Conservation (phyloP, 2,329 filamentous ascomycete species). For the Fusarium vanettenii region DNA sequence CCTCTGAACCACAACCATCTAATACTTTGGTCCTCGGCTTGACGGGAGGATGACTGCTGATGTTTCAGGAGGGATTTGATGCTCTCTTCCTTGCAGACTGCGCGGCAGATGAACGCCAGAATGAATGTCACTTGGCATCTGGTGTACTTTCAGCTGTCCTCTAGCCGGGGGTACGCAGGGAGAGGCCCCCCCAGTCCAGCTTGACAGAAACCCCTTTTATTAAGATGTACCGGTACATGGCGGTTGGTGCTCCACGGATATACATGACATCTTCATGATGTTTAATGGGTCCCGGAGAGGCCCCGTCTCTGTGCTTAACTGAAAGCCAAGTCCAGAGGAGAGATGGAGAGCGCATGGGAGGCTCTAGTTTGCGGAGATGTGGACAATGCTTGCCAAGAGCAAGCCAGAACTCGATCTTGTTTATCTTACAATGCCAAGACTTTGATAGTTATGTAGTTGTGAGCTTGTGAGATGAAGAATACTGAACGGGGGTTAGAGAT, state of each 20-base stretch:
- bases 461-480: neutral
- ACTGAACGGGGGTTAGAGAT: neutral
- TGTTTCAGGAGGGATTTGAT: slow-evolving; percentile 28
- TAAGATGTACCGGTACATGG: slow-evolving; percentile 23
- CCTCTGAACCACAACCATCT: neutral
- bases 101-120: slow-evolving; percentile 1
- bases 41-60: neutral
- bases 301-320: slow-evolving; percentile 26
- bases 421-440: slow-evolving; percentile 25
- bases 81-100: neutral
- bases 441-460: slow-evolving; percentile 5
- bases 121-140: neutral
- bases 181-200: neutral
- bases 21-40: neutral
- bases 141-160: neutral
- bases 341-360: slow-evolving; percentile 10
- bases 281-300: slow-evolving; percentile 1
- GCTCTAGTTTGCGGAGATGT: neutral
- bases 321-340: slow-evolving; percentile 32
- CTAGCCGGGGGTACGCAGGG: neutral
- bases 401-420: slow-evolving; percentile 10
- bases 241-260: neutral
- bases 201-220: slow-evolving; percentile 9
- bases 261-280: slow-evolving; percentile 11
- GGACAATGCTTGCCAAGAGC: neutral